These are phyloP conservation scores for Sodiomyces alkalinus DNA, from an alignment of 2,329 filamentous ascomycete genomes.

Conservation along the genomic window DNA sequence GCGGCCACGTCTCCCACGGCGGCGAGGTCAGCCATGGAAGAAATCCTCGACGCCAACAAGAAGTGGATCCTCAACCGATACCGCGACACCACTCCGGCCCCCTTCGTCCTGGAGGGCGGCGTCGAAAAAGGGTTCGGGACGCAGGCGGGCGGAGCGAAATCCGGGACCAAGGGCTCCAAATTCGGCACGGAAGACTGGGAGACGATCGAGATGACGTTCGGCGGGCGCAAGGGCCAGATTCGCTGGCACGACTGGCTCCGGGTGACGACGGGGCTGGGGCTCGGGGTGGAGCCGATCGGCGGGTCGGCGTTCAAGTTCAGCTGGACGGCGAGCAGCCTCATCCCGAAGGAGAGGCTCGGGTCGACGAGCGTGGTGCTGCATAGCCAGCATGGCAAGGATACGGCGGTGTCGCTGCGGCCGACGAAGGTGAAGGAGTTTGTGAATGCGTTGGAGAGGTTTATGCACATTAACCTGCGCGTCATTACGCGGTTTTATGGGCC, in stretches of 20 bases:
- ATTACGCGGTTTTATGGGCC: too few relatives aligned
- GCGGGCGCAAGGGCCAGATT: background rate
- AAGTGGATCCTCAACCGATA: background rate
- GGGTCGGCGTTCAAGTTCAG: background rate
- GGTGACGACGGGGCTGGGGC: background rate
- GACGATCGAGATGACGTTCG: background rate
- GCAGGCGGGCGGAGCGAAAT: too few relatives aligned
- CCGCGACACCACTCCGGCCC: too few relatives aligned
- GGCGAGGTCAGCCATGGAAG: background rate
- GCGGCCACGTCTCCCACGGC: background rate
- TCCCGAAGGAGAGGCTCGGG: too few relatives aligned
- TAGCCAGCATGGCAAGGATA: background rate
- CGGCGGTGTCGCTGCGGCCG: background rate
- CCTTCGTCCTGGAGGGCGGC: too few relatives aligned
- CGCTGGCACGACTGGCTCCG: background rate
- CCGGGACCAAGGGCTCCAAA: background rate
- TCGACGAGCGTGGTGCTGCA: too few relatives aligned
- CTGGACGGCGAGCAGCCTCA: background rate
- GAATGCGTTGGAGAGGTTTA: background rate
- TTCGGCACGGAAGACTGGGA: background rate
- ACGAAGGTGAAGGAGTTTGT: background rate
- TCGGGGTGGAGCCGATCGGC: background rate
- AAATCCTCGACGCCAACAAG: background rate
- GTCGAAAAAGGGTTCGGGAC: too few relatives aligned
- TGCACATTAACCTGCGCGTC: background rate